Evolutionary conservation across 768 basidiomycete genomes (phyloP).

Genomic region (Ephemerocybe angulata): DNA sequence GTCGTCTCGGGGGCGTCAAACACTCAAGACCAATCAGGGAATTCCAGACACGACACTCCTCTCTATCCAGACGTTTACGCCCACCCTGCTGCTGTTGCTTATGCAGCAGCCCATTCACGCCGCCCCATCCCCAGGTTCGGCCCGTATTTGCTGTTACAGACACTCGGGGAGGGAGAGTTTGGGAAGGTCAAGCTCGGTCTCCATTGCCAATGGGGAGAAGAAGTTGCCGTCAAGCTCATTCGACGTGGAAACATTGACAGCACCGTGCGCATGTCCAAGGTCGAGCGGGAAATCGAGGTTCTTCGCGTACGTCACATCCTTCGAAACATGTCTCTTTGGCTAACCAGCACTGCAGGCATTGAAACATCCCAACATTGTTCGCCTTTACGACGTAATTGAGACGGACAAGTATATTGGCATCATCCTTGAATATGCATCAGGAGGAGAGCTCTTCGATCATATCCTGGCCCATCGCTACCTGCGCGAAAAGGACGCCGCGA

Average conservation of each 20-base stretch:
- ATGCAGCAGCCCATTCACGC: slow-evolving; percentile 75
- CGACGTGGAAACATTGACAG: slow-evolving; percentile 89
- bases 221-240: slow-evolving; percentile 98
- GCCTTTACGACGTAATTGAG: slow-evolving; percentile 97
- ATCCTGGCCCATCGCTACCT: slow-evolving; percentile 97
- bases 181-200: slow-evolving; percentile 98
- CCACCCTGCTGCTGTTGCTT: slow-evolving; percentile 83
- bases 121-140: slow-evolving; percentile 93
- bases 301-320: slow-evolving; percentile 63
- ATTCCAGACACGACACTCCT: slow-evolving; percentile 30
- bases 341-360: slow-evolving; percentile 56
- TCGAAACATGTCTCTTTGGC: slow-evolving; percentile 10
- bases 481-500: slow-evolving; percentile 89
- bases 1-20: slow-evolving; percentile 45
- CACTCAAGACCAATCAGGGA: slow-evolving; percentile 23
- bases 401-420: slow-evolving; percentile 99
- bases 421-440: slow-evolving; percentile 96
- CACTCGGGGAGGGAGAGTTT: slow-evolving; percentile 97
- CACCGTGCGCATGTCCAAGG: slow-evolving; percentile 84
- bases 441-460: slow-evolving; percentile 98
- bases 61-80: slow-evolving; percentile 72
- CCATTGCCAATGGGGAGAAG: slow-evolving; percentile 90
- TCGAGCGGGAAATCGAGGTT: slow-evolving; percentile 97
- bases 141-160: slow-evolving; percentile 92
- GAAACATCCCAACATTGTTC: slow-evolving; percentile 97